Percentiles rank a stretch among this genome's conserved stretches.
These are phyloP conservation scores for Phalaenopsis equestris DNA, from an alignment of 106 monocot genomes.

Conservation along the genomic window DNA sequence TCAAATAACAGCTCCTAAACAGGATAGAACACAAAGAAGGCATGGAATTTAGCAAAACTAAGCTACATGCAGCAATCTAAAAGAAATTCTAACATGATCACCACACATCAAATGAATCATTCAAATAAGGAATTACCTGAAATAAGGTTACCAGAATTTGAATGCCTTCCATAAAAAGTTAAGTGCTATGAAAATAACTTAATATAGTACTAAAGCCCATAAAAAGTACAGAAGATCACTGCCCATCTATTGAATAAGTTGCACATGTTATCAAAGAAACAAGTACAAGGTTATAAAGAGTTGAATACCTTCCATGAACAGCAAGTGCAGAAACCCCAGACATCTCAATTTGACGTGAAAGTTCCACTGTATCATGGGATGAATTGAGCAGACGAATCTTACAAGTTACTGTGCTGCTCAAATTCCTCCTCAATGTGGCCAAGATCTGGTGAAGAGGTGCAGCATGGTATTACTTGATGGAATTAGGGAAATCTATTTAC, in stretches of 20 bases:
- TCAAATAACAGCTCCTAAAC: background rate
- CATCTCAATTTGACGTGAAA: slow-evolving; percentile 83
- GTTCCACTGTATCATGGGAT: slow-evolving; percentile 65
- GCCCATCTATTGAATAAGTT: background rate
- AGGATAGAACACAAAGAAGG: background rate
- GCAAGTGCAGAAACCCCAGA: slow-evolving; percentile 87
- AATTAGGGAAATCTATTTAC: background rate
- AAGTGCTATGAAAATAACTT: background rate
- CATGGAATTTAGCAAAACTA: background rate
- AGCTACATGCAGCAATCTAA: background rate
- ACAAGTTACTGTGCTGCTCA: slow-evolving; percentile 74
- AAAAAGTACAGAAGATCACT: background rate
- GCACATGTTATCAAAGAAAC: background rate
- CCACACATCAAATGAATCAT: background rate
- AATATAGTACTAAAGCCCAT: background rate
- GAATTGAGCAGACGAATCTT: slow-evolving; percentile 83
- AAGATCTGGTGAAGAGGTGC: slow-evolving; percentile 55
- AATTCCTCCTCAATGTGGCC: slow-evolving; percentile 80
- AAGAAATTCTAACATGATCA: background rate
- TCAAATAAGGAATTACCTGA: background rate
- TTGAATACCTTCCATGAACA: slow-evolving; percentile 86
- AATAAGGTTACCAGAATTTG: slow-evolving; percentile 1
- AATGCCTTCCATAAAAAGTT: background rate
- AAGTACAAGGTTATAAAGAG: background rate
- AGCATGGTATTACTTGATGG: background rate